These are phyloP conservation scores for Hypomontagnella submonticulosa DNA, from an alignment of 495 filamentous ascomycete genomes.

Conservation along the genomic window DNA sequence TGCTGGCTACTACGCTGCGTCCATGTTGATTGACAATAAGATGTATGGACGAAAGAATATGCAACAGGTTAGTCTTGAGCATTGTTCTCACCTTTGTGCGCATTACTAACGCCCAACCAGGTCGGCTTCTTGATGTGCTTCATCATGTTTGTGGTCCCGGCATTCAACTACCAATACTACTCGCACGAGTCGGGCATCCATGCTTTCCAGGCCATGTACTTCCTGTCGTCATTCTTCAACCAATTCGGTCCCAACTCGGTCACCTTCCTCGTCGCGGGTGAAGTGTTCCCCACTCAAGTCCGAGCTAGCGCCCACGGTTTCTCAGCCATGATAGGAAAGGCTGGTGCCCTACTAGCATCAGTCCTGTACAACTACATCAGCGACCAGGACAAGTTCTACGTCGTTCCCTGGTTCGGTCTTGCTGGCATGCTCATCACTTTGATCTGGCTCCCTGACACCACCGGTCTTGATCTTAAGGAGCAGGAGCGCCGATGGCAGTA, in stretches of 20 bases:
- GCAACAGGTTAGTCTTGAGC: constrained; percentile 66
- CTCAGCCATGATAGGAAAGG: constrained; percentile 84
- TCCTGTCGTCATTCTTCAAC: constrained; percentile 93
- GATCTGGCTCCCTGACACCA: constrained; percentile 90
- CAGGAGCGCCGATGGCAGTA: constrained; percentile 89
- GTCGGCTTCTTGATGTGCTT: constrained; percentile 88
- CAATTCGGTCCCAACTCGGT: constrained; percentile 94
- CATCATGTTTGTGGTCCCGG: constrained; percentile 86
- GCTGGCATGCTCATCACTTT: constrained; percentile 79
- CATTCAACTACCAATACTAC: constrained; percentile 86
- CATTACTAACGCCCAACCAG: constrained; percentile 21
- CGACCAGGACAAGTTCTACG: constrained; percentile 79
- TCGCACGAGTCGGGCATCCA: constrained; percentile 70
- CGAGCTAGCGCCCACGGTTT: constrained; percentile 92
- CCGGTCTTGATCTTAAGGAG: constrained; percentile 91
- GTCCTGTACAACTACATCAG: constrained; percentile 91
- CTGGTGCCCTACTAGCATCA: constrained; percentile 83
- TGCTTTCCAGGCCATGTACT: constrained; percentile 92
- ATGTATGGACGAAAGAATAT: constrained; percentile 92
- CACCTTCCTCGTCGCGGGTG: constrained; percentile 90
- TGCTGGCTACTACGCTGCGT: constrained; percentile 81
- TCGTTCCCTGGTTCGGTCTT: constrained; percentile 93
- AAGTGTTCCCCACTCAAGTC: constrained; percentile 89
- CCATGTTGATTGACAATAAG: constrained; percentile 88
- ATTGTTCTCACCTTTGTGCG: not conserved